These are phyloP conservation scores for Kernera saxatilis DNA, from an alignment of 345 rosid species.

Conservation along the genomic window DNA sequence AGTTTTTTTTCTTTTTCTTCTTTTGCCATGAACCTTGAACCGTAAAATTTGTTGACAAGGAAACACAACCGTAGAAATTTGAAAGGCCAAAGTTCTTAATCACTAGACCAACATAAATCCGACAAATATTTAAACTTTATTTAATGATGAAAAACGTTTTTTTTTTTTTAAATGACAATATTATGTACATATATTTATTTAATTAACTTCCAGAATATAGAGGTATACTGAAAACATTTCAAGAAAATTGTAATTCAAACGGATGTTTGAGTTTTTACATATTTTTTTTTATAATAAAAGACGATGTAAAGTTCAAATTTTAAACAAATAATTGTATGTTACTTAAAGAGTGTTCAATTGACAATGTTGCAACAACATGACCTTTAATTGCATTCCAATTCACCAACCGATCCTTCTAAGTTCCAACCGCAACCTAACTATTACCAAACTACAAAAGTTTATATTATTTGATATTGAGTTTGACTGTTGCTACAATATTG, in stretches of 20 bases:
- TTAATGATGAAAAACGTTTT: background rate
- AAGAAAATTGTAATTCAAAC: background rate
- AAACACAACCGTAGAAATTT: background rate
- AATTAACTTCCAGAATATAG: too few species aligned
- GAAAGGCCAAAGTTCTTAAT: background rate
- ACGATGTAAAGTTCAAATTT: background rate
- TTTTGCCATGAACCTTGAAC: background rate
- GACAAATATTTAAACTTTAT: background rate
- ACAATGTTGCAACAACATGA: conserved; percentile 9
- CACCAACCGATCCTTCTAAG: conserved; percentile 5
- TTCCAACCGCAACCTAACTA: background rate
- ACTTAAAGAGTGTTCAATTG: conserved; percentile 1
- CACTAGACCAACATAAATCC: background rate
- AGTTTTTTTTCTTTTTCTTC: background rate
- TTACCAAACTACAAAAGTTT: background rate
- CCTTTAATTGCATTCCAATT: conserved; percentile 12
- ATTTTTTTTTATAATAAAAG: background rate
- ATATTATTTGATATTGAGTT: background rate
- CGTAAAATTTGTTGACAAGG: background rate
- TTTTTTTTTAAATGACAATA: background rate
- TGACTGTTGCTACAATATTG: background rate
- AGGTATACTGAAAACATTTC: background rate
- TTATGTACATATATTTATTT: too few species aligned
- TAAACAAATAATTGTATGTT: background rate
- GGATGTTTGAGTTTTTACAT: background rate